A percentile compares a stretch with the other conserved stretches of the same genome.
Evolutionary conservation across 192 early-diverging fungal genomes (phyloP).

Genomic region (Jimgerdemannia lactiflua): DNA sequence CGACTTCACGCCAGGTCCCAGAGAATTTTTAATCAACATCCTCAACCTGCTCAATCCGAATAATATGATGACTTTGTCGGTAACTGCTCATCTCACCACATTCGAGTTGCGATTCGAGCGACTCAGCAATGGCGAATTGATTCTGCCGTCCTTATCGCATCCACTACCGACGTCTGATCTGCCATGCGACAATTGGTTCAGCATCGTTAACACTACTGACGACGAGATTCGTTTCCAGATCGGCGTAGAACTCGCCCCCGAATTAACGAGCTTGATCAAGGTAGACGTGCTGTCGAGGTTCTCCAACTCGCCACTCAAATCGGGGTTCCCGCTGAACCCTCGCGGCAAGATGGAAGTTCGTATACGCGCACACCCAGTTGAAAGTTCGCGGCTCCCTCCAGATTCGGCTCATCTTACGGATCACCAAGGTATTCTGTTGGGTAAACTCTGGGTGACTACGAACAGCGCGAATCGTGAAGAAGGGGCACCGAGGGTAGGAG

Average conservation of each 20-base stretch:
- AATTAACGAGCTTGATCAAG: constrained; percentile 57
- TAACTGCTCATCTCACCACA: constrained; percentile 58
- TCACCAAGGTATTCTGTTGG: constrained; percentile 61
- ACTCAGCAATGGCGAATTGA: constrained; percentile 57
- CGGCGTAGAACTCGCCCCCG: constrained; percentile 57
- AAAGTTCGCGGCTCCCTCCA: constrained; percentile 53
- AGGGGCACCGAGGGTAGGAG: constrained; percentile 37
- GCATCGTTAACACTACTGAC: constrained; percentile 68
- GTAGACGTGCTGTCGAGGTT: constrained; percentile 77
- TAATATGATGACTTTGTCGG: constrained; percentile 49
- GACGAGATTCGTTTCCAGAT: constrained; percentile 82
- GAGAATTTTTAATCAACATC: constrained; percentile 47
- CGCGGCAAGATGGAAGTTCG: constrained; percentile 68
- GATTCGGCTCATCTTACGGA: constrained; percentile 44
- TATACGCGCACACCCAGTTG: constrained; percentile 61
- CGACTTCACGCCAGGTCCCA: constrained; percentile 44
- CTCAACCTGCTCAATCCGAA: constrained; percentile 64
- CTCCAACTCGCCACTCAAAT: constrained; percentile 76
- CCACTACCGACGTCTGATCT: constrained; percentile 52
- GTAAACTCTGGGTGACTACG: constrained; percentile 64
- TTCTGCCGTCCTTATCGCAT: constrained; percentile 70
- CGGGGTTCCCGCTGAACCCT: constrained; percentile 61
- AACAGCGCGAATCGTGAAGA: constrained; percentile 38
- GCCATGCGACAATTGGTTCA: constrained; percentile 84
- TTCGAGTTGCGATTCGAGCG: constrained; percentile 78